phyloP scores from a whole-genome alignment of 2,329 filamentous ascomycete genomes.

The Sporothrix pseudoabietina region DNA sequence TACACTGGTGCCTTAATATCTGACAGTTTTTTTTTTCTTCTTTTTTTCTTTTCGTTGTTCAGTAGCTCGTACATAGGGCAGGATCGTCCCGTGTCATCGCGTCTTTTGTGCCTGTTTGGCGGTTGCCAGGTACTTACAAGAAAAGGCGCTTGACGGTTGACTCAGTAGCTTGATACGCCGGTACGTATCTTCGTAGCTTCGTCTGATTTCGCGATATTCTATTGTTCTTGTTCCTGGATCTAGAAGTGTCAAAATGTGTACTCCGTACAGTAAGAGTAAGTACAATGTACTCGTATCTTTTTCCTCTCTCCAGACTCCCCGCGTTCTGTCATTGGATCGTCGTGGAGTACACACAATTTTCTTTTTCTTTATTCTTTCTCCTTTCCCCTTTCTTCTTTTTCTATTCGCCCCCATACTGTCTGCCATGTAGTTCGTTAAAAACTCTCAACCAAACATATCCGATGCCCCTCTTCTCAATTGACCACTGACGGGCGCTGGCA shows the following conservation, averaged over 20 bases:
- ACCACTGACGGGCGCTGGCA: constrained; percentile 3
- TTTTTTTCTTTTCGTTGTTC: background rate
- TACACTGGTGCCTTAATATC: background rate
- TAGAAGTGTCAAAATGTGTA: background rate
- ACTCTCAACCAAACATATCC: background rate
- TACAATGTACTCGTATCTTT: background rate
- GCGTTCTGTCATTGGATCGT: constrained; percentile 15
- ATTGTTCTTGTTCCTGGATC: background rate
- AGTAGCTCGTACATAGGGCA: background rate
- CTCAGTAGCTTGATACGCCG: background rate
- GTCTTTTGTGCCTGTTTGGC: background rate
- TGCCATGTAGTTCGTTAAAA: background rate
- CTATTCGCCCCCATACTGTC: background rate
- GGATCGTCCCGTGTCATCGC: constrained; percentile 2
- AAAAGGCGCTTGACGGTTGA: constrained; percentile 3
- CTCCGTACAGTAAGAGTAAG: constrained; percentile 8
- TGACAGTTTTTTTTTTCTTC: background rate
- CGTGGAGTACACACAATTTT: background rate
- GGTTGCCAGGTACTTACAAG: background rate
- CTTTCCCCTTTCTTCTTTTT: background rate
- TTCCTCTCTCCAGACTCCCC: background rate
- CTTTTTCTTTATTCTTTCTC: background rate
- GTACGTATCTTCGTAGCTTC: background rate
- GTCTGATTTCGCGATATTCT: background rate
- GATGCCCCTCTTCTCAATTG: background rate